phyloP scores from a whole-genome alignment of 371 early-diverging fungal species.

The Apophysomyces trapeziformis region DNA sequence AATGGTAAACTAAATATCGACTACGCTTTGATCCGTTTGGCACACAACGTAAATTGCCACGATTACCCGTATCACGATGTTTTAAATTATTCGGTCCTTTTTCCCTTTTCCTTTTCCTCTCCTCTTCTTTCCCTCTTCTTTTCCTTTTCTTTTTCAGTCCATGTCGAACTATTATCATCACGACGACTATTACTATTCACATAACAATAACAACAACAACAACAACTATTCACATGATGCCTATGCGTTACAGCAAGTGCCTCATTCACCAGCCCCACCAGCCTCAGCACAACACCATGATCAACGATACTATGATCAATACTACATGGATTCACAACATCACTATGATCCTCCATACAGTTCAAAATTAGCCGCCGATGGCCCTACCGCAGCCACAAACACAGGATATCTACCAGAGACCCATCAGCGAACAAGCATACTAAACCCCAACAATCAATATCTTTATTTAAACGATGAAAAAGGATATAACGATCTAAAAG shows the following conservation, averaged over 20 bases:
- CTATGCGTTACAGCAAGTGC: background rate
- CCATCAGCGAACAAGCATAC: background rate
- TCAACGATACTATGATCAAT: background rate
- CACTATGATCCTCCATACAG: constrained; percentile 8
- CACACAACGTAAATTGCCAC: background rate
- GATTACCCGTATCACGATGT: background rate
- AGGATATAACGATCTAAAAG: background rate
- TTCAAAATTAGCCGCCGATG: constrained; percentile 13
- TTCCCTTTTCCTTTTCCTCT: constrained; percentile 6
- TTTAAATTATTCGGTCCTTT: constrained; percentile 8
- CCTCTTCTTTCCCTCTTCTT: background rate
- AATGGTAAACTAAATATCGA: background rate
- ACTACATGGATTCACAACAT: constrained; percentile 8
- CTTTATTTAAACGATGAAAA: background rate
- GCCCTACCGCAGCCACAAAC: background rate
- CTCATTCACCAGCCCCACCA: constrained; percentile 13
- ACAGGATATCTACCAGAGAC: constrained; percentile 5
- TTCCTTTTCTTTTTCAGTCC: constrained; percentile 1
- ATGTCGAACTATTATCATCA: constrained; percentile 24
- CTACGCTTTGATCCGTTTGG: background rate
- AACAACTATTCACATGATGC: background rate
- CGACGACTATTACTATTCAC: constrained; percentile 4
- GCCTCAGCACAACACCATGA: constrained; percentile 14
- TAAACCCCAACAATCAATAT: background rate
- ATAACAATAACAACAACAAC: background rate